Evolutionary conservation across 495 filamentous ascomycete genomes (phyloP).

Genomic region (Thermochaetoides thermophila): DNA sequence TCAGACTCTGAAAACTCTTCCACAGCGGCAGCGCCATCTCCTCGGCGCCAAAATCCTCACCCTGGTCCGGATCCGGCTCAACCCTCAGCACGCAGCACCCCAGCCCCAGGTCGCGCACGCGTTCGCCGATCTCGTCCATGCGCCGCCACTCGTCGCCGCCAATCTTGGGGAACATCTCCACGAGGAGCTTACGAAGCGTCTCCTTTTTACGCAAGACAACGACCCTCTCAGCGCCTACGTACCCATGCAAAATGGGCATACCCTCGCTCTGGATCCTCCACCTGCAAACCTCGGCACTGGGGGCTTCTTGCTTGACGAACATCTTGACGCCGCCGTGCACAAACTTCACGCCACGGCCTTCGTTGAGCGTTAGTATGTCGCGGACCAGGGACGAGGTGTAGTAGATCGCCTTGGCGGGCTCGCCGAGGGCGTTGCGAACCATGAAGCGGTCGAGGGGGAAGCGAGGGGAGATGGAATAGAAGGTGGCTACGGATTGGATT

Average conservation of each 20-base stretch:
- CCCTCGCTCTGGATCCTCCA: slow-evolving; percentile 96
- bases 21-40: slow-evolving; percentile 79
- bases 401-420: slow-evolving; percentile 81
- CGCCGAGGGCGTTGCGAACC: slow-evolving; percentile 77
- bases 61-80: slow-evolving; percentile 45
- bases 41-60: slow-evolving; percentile 56
- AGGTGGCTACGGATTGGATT: slow-evolving; percentile 55
- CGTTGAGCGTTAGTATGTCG: slow-evolving; percentile 68
- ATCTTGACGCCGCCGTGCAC: slow-evolving; percentile 95
- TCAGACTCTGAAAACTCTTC: slow-evolving; percentile 73
- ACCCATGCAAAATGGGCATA: slow-evolving; percentile 71
- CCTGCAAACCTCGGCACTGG: slow-evolving; percentile 64
- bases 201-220: slow-evolving; percentile 56
- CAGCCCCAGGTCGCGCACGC: slow-evolving; percentile 64
- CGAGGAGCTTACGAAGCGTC: slow-evolving; percentile 63
- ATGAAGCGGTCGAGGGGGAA: slow-evolving; percentile 89
- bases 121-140: slow-evolving; percentile 75
- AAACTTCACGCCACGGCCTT: slow-evolving; percentile 82
- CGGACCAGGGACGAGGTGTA: slow-evolving; percentile 78
- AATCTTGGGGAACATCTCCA: slow-evolving; percentile 92
- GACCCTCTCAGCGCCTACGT: slow-evolving; percentile 66
- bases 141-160: slow-evolving; percentile 48
- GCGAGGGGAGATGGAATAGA: slow-evolving; percentile 65
- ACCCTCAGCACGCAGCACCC: slow-evolving; percentile 85
- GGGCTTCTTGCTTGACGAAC: slow-evolving; percentile 94